phyloP scores from a whole-genome alignment of 2,329 filamentous ascomycete species.

The Neopestalotiopsis sp. region DNA sequence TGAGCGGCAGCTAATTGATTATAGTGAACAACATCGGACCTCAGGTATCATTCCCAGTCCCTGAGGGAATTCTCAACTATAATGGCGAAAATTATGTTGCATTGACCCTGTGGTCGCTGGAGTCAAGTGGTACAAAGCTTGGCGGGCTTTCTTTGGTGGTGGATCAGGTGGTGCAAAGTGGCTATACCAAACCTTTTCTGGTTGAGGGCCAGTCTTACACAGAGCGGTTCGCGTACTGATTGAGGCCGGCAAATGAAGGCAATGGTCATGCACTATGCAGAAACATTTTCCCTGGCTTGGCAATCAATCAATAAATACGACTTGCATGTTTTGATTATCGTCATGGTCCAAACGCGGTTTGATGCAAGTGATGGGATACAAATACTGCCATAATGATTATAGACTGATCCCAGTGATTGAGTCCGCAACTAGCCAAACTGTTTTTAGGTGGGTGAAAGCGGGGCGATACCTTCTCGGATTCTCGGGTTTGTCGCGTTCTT shows the following conservation, averaged over 20 bases:
- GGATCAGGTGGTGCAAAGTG: slow-evolving; percentile 44
- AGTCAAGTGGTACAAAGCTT: slow-evolving; percentile 61
- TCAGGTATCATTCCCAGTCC: slow-evolving; percentile 74
- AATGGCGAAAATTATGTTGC: slow-evolving; percentile 72
- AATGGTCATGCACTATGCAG: too few species aligned
- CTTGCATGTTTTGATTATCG: too few species aligned
- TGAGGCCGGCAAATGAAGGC: too few species aligned
- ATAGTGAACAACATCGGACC: slow-evolving; percentile 74
- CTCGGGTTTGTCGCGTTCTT: not conserved
- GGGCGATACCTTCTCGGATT: not conserved
- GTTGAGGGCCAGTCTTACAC: slow-evolving; percentile 31
- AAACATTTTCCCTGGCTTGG: too few species aligned
- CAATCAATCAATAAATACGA: too few species aligned
- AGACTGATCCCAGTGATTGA: too few species aligned
- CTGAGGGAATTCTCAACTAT: slow-evolving; percentile 75
- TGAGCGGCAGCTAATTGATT: not conserved
- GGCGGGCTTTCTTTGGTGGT: slow-evolving; percentile 54
- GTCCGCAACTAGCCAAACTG: not conserved
- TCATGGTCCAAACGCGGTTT: too few species aligned
- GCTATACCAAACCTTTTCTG: slow-evolving; percentile 52
- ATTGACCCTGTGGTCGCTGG: slow-evolving; percentile 73
- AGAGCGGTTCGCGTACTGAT: not conserved
- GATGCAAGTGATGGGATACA: too few species aligned
- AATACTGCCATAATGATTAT: too few species aligned
- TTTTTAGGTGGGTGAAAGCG: not conserved